These are phyloP conservation scores for Sutorius eximius DNA, from an alignment of 1,284 basidiomycete species.

Conservation along the genomic window DNA sequence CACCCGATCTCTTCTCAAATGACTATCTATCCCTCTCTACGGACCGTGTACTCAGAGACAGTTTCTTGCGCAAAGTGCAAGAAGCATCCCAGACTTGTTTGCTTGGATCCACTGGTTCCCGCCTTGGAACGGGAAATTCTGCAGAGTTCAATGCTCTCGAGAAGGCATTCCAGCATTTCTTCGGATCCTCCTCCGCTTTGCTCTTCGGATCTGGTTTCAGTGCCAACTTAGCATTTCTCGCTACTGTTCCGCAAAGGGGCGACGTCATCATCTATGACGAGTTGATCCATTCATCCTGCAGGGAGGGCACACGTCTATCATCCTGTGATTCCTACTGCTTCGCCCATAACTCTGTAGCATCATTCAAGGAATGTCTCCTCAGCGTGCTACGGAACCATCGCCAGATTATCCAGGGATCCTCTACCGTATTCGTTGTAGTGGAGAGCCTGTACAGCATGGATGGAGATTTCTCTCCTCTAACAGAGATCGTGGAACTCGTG, in stretches of 20 bases:
- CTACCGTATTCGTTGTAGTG: slow-evolving; percentile 48
- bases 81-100: slow-evolving; percentile 27
- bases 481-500: slow-evolving; percentile 39
- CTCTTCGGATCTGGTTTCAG: slow-evolving; percentile 64
- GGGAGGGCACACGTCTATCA: slow-evolving; percentile 55
- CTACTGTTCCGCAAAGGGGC: slow-evolving; percentile 47
- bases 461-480: slow-evolving; percentile 57
- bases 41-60: slow-evolving; percentile 34
- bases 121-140: slow-evolving; percentile 54
- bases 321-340: slow-evolving; percentile 38
- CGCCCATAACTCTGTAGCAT: slow-evolving; percentile 46
- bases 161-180: slow-evolving; percentile 12
- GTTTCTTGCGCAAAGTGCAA: slow-evolving; percentile 36
- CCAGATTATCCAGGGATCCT: slow-evolving; percentile 24
- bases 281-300: slow-evolving; percentile 57
- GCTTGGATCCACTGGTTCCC: slow-evolving; percentile 58
- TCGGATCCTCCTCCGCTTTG: slow-evolving; percentile 40
- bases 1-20: slow-evolving; percentile 55
- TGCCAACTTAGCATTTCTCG: slow-evolving; percentile 59
- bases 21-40: slow-evolving; percentile 60
- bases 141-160: slow-evolving; percentile 16
- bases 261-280: slow-evolving; percentile 62
- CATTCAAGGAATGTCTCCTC: slow-evolving; percentile 28
- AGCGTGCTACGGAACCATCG: slow-evolving; percentile 25
- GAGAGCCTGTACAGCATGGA: slow-evolving; percentile 69